phyloP scores from a whole-genome alignment of 164 flowering plant species.

The Aristolochia contorta region DNA sequence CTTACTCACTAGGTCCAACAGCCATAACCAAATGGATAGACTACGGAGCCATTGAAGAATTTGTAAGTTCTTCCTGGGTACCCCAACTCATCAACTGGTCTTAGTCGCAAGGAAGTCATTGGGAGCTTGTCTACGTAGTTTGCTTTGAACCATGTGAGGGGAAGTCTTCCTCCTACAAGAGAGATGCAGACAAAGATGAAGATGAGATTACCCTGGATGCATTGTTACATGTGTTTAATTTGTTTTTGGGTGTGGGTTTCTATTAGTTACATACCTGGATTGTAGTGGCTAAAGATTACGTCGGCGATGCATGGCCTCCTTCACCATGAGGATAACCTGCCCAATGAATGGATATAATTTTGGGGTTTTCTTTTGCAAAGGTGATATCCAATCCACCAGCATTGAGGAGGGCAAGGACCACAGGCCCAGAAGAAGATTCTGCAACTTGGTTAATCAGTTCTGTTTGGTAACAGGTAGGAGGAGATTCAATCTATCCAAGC shows the following conservation, averaged over 20 bases:
- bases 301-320: slow-evolving; percentile 70
- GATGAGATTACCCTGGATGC: slow-evolving; percentile 11
- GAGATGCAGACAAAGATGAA: slow-evolving; percentile 7
- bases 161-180: slow-evolving; percentile 31
- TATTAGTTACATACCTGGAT: slow-evolving; percentile 13
- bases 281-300: slow-evolving; percentile 36
- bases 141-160: slow-evolving; percentile 30
- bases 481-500: slow-evolving; percentile 34
- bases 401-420: slow-evolving; percentile 44
- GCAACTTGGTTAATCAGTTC: slow-evolving; percentile 53
- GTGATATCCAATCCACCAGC: slow-evolving; percentile 69
- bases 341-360: slow-evolving; percentile 54
- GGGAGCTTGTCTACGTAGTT: slow-evolving; percentile 19
- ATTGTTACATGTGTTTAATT: not conserved
- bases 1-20: too few relatives aligned
- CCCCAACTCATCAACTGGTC: slow-evolving; percentile 16
- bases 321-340: slow-evolving; percentile 80
- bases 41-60: slow-evolving; percentile 29
- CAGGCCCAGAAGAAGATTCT: slow-evolving; percentile 48
- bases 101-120: slow-evolving; percentile 34
- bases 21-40: slow-evolving; percentile 33
- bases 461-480: slow-evolving; percentile 60
- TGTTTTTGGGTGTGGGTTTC: too few relatives aligned
- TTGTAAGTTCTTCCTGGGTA: slow-evolving; percentile 41
- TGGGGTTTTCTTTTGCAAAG: slow-evolving; percentile 59